phyloP scores from a whole-genome alignment of 768 basidiomycete species.

The Collybia sp. region DNA sequence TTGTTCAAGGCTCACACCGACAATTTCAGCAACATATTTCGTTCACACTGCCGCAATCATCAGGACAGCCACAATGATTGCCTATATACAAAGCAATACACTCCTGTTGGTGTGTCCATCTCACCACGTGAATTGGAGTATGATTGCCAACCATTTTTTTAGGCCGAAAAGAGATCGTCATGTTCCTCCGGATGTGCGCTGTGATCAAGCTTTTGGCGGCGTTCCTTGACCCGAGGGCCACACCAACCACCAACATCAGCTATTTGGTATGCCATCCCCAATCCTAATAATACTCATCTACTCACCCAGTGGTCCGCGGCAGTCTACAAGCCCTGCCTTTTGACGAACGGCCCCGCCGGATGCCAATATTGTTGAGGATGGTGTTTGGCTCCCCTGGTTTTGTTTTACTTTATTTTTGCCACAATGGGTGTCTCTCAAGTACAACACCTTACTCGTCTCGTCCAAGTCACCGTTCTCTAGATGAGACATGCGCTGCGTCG shows the following conservation, averaged over 20 bases:
- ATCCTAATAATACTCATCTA: not conserved
- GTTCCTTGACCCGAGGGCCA: conserved; percentile 94
- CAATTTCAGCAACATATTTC: conserved; percentile 79
- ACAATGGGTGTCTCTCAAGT: no score
- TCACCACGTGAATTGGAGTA: not conserved
- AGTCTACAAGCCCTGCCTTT: conserved; percentile 85
- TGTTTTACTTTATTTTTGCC: no score
- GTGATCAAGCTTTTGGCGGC: conserved; percentile 88
- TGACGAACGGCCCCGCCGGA: conserved; percentile 97
- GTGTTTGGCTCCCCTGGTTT: no score
- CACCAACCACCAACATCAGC: conserved; percentile 80
- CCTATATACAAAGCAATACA: conserved; percentile 96
- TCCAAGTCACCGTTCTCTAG: no score
- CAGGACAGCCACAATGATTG: conserved; percentile 98
- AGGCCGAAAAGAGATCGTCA: conserved; percentile 96
- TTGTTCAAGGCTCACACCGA: conserved; percentile 4
- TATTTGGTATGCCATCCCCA: conserved; percentile 67
- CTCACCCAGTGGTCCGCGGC: conserved; percentile 88
- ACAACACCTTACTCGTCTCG: no score
- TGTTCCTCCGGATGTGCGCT: conserved; percentile 97
- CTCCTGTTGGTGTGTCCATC: conserved; percentile 70
- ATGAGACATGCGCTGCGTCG: no score
- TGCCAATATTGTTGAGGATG: conserved; percentile 99
- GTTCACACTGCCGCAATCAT: conserved; percentile 96
- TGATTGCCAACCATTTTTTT: not conserved